phyloP scores from a whole-genome alignment of 805 yeast genomes.

The Hanseniaspora lindneri region DNA sequence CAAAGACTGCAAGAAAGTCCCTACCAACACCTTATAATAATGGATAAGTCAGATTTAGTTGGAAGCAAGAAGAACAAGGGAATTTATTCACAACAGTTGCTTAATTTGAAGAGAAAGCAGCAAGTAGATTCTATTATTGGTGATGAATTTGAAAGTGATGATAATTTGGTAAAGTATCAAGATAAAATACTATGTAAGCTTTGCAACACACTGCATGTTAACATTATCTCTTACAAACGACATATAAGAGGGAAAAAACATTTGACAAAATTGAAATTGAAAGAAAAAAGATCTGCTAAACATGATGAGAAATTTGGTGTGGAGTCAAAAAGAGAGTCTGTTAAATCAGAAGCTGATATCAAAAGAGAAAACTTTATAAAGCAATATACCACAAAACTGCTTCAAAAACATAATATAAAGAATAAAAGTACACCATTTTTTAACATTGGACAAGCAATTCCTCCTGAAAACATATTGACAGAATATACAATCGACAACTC shows the following conservation, averaged over 20 bases:
- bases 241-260: conserved; percentile 14
- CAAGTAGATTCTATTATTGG: not conserved
- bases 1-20: not conserved
- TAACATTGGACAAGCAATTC: not conserved
- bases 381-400: not conserved
- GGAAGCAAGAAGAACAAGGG: conserved; percentile 15
- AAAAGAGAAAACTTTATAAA: not conserved
- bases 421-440: not conserved
- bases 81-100: conserved; percentile 6
- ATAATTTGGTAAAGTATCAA: conserved; percentile 6
- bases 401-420: not conserved
- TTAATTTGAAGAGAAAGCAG: conserved; percentile 6
- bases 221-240: conserved; percentile 12
- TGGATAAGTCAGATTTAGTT: conserved; percentile 16
- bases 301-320: no score
- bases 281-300: not conserved
- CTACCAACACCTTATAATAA: not conserved
- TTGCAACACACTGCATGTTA: conserved; percentile 11
- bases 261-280: not conserved
- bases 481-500: conserved; percentile 11
- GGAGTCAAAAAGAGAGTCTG: no score
- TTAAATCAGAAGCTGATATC: not conserved
- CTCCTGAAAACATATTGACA: not conserved
- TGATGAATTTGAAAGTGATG: conserved; percentile 1
- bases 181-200: conserved; percentile 13